Evolutionary conservation across 441 rosid species (phyloP), one percentile per base, ranked within the genome.

Genomic region (Pelargonium fulgidum): DNA sequence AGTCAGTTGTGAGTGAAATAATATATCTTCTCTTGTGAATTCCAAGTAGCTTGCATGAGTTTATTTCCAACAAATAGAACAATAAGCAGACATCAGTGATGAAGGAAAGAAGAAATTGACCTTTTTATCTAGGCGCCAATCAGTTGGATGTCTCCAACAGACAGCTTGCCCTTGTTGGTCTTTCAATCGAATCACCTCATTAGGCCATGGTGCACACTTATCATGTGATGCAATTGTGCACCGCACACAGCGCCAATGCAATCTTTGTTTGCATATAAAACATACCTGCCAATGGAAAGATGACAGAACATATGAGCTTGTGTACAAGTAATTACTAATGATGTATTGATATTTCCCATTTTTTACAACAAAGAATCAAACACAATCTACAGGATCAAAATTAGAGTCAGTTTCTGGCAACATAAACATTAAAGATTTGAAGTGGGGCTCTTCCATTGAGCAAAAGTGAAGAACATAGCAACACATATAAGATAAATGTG

Each of bases 121-220:
- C 99, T 91, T 81, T 73, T 48, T 79, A 79, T 88, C 82, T 68
- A 78, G 81, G 48, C 79, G 81, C 97, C 97, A 93, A 67, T 91
- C 66, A 77, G 85, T 65, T 59, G 84, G 85, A 79, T 93, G 99
- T 80, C 93, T 86, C 99, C 99, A 93, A 78, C 99, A 93, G 79
- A 93, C 68, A 62, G 86, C 96, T 75, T 68, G 80, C 67, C 95
- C 87, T 6, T 86, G 89, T 73, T 79, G 89, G 72, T 77, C 77
- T 76, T 78, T 73, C 69, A 93, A 58, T 82, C 74, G 89, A 85
- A 81, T 75, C 70, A 87, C 84, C 73, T 81, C 77, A 62, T 89
- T 77, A 3, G 87, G 79, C 98, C 98, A 93, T 4, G 98, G 88
- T 48, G 96, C 84, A 70, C 96, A 91, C 75, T 82, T 86, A 79